A percentile compares a stretch with the other conserved stretches of the same genome.
Evolutionary conservation across 225 moss, liverwort and hornwort species (phyloP).

Genomic region (Physcomitrium patens): DNA sequence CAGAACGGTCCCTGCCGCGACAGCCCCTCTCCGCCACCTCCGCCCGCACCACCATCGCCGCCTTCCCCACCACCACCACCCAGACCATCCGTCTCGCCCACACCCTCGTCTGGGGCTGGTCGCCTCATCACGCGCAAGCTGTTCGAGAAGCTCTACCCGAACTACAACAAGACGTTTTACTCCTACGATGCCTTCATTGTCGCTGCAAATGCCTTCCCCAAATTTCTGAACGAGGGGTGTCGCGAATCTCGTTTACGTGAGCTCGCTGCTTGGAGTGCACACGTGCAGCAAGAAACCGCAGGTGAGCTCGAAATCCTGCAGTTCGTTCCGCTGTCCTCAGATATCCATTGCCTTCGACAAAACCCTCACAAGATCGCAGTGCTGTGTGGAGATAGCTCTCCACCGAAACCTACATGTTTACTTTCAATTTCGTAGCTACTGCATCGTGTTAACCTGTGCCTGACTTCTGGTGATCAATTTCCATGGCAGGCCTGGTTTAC

Average conservation of each 20-base stretch:
- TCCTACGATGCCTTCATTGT: conserved; percentile 76
- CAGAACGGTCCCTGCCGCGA: conserved; percentile 50
- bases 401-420: too few relatives aligned
- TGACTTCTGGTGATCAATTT: neutral
- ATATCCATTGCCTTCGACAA: too few relatives aligned
- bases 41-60: conserved; percentile 35
- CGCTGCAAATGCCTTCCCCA: conserved; percentile 56
- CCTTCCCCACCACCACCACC: conserved; percentile 56
- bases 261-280: conserved; percentile 87
- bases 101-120: conserved; percentile 54
- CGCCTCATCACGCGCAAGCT: conserved; percentile 46
- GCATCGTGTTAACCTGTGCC: neutral
- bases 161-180: conserved; percentile 75
- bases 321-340: neutral
- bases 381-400: too few relatives aligned
- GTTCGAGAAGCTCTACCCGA: conserved; percentile 61
- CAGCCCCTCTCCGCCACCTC: conserved; percentile 32
- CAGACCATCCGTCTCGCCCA: conserved; percentile 38
- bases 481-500: conserved; percentile 58
- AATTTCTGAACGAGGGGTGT: conserved; percentile 51
- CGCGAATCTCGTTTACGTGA: conserved; percentile 41
- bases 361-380: neutral
- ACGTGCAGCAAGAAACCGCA: conserved; percentile 82
- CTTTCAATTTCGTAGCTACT: neutral
- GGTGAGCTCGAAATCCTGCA: conserved; percentile 33